A percentile compares a stretch with the other conserved stretches of the same genome.
phyloP scores from a whole-genome alignment of 495 filamentous ascomycete genomes.

The Venustampulla echinocandica region DNA sequence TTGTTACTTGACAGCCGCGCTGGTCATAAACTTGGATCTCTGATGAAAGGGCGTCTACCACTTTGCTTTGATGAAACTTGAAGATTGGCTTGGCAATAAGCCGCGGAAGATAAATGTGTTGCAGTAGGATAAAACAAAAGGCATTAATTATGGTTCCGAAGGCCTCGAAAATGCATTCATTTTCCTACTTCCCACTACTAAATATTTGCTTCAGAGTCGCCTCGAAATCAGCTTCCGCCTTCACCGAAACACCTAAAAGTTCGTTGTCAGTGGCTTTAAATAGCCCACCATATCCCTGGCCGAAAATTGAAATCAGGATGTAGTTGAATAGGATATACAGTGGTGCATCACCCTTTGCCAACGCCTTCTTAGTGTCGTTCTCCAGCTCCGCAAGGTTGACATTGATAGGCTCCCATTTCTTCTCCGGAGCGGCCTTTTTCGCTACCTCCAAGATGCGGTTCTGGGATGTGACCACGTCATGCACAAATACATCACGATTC shows the following conservation, averaged over 20 bases:
- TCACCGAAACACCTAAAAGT: constrained; percentile 29
- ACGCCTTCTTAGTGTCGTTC: constrained; percentile 21
- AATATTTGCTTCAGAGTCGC: not conserved
- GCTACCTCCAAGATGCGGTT: constrained; percentile 33
- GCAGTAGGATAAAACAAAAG: too few species aligned
- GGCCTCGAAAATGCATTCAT: too few species aligned
- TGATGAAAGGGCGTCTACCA: too few species aligned
- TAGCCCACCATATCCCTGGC: constrained; percentile 33
- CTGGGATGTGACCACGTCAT: constrained; percentile 32
- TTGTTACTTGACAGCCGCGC: too few species aligned
- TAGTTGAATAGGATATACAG: constrained; percentile 11
- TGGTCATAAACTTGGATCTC: too few species aligned
- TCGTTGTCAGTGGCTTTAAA: constrained; percentile 30
- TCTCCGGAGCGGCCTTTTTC: constrained; percentile 31
- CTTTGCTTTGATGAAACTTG: too few species aligned
- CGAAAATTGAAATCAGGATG: constrained; percentile 28
- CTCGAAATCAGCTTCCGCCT: constrained; percentile 26
- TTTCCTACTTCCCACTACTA: not conserved
- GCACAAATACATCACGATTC: constrained; percentile 37
- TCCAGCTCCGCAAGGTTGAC: constrained; percentile 26
- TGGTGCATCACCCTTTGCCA: constrained; percentile 24
- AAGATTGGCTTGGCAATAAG: too few species aligned
- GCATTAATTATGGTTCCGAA: too few species aligned
- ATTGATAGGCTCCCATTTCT: constrained; percentile 24
- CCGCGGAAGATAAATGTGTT: too few species aligned